Conservation (phyloP, 116 monocot genomes). For the Cymodocea nodosa region DNA sequence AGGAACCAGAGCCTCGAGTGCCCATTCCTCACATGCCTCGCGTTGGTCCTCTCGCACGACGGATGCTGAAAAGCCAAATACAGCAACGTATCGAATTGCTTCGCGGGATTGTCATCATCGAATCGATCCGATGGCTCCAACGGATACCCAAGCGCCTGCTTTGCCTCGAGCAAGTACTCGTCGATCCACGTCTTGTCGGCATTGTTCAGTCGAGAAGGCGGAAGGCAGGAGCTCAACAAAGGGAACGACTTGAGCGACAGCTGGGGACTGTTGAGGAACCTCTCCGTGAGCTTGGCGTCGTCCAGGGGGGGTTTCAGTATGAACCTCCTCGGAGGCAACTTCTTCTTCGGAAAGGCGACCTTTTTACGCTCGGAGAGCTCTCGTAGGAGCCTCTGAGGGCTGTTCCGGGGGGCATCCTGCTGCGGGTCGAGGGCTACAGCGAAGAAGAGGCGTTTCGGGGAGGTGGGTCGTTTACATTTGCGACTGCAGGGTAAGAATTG, state of each 20-base stretch:
- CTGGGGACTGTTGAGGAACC: conserved; percentile 87
- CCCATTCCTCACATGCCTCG: conserved; percentile 70
- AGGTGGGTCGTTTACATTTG: conserved; percentile 8
- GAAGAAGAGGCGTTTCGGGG: conserved; percentile 10
- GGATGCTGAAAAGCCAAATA: conserved; percentile 86
- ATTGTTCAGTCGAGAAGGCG: conserved; percentile 48
- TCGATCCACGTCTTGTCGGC: conserved; percentile 86
- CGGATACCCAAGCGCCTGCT: conserved; percentile 89
- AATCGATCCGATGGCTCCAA: conserved; percentile 50
- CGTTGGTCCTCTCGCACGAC: conserved; percentile 50
- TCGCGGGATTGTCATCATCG: conserved; percentile 62
- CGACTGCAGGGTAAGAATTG: conserved; percentile 7
- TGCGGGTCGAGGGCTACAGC: conserved; percentile 25
- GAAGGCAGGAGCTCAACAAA: conserved; percentile 74
- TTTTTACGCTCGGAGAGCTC: conserved; percentile 91
- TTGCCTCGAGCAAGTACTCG: conserved; percentile 94
- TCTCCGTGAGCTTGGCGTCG: conserved; percentile 50
- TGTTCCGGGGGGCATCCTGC: conserved; percentile 37
- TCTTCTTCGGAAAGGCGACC: conserved; percentile 51
- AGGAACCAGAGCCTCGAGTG: conserved; percentile 85
- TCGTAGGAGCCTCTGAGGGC: conserved; percentile 66
- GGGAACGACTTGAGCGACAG: conserved; percentile 83
- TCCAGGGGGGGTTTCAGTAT: conserved; percentile 91
- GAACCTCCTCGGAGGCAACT: conserved; percentile 62
- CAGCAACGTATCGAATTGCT: conserved; percentile 75